Percentiles rank a stretch among this genome's conserved stretches.
These are phyloP conservation scores for Breviolum minutum DNA, from an alignment of 73 alveolate genomes.

Conservation along the genomic window DNA sequence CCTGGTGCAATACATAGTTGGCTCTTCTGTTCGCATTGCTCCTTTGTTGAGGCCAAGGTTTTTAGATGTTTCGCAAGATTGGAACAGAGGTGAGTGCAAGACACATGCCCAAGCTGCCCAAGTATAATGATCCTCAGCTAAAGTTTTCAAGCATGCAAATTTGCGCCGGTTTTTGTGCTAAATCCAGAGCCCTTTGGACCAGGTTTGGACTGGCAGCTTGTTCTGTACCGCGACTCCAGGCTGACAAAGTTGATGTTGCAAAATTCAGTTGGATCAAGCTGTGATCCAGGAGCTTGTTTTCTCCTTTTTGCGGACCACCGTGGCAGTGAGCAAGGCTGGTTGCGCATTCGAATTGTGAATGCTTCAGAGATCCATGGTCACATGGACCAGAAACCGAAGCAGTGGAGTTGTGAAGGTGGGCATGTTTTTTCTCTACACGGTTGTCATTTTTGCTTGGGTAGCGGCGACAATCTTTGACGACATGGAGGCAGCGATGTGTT, in stretches of 20 bases:
- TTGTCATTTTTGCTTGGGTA: slow-evolving; percentile 70
- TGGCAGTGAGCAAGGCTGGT: slow-evolving; percentile 84
- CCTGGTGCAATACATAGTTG: slow-evolving; percentile 12
- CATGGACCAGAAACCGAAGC: not conserved
- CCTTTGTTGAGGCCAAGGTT: slow-evolving; percentile 45
- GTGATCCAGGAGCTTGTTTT: slow-evolving; percentile 40
- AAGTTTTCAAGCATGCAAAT: not conserved
- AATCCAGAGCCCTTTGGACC: not conserved
- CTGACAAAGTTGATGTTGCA: not conserved
- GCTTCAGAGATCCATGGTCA: not conserved
- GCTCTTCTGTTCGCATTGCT: slow-evolving; percentile 72
- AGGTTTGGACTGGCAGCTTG: slow-evolving; percentile 93
- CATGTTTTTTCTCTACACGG: slow-evolving; percentile 79
- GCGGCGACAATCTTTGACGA: slow-evolving; percentile 52
- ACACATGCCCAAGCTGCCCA: no score
- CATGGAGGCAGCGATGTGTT: slow-evolving; percentile 11
- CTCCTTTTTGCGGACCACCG: slow-evolving; percentile 57
- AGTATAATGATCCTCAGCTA: not conserved
- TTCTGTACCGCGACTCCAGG: slow-evolving; percentile 87
- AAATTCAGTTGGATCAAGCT: not conserved
- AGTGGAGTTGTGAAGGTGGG: slow-evolving; percentile 36
- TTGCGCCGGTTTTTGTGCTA: no score
- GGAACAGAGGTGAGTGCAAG: no score
- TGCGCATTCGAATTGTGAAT: not conserved
- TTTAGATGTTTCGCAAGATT: not conserved